Evolutionary conservation across 495 filamentous ascomycete species (phyloP), one percentile per base, ranked within the genome.

Genomic region (Podospora didyma): DNA sequence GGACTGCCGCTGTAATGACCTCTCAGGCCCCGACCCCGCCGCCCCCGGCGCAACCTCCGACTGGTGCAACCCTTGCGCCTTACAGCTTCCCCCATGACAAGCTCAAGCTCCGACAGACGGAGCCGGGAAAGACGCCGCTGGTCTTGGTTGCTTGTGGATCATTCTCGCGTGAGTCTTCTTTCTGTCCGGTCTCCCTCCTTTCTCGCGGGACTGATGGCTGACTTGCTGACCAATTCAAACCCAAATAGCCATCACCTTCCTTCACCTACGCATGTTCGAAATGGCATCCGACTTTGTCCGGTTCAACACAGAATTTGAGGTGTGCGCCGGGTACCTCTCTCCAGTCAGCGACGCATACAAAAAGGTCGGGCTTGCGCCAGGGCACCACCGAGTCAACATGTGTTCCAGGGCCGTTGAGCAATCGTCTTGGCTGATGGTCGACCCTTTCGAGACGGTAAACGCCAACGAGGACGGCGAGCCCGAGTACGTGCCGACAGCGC

Each of bases 221-320:
- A 41, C 17, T 10, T 22, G 47, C 60, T 70, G 50, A 62, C 56
- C 21, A 42, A 46, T 58, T 49, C 39, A 2, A 22, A 22, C 45
- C 47, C 23, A 34, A 34, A 26, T 28, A 53, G 92, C 90, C 17
- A 85, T 88, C 61, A 96, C 90, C 24, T 91, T 86, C 70, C 82
- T 96, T 28, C 90, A 96, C 69, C 79, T 96, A 51, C 89, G 91
- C 67, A 93, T 96, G 90, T 96, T 96, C 66, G 92, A 95, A 62
- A 90, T 93, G 86, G 89, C 89, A 2, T 81, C 83, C 63, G 88
- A 93, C 75, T 89, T 87, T 71, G 85, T 85, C 60, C 83, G 85
- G 51, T 64, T 92, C 72, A 89, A 86, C 73, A 90, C 89, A 39
- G 78, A 90, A 31, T 96, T 86, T 67, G 92, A 97, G 69, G 80